phyloP scores from a whole-genome alignment of 2,329 filamentous ascomycete species.

The Diplodia seriata region DNA sequence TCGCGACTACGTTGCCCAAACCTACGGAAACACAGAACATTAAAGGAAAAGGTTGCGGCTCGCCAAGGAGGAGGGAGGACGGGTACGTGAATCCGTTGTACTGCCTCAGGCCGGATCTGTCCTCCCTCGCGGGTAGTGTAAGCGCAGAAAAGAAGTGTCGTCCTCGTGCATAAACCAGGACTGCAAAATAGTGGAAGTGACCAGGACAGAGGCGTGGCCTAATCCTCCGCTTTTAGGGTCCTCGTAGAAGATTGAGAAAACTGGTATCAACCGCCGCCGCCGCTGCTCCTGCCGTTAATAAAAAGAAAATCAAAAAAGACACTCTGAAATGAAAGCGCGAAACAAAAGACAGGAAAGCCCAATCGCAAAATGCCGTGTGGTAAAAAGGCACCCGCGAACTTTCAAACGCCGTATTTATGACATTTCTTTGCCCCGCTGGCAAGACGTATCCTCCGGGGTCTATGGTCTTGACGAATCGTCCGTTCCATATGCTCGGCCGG shows the following conservation, averaged over 20 bases:
- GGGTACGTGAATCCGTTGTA: conserved; percentile 25
- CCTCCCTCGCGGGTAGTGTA: conserved; percentile 25
- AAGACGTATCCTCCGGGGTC: conserved; percentile 30
- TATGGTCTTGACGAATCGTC: conserved; percentile 28
- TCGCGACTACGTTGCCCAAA: conserved; percentile 30
- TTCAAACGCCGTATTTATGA: conserved; percentile 34
- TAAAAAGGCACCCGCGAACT: conserved; percentile 29
- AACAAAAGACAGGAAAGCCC: conserved; percentile 16
- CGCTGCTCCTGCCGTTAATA: conserved; percentile 27
- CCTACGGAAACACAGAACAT: conserved; percentile 29
- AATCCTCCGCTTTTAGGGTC: conserved; percentile 28
- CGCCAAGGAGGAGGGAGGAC: conserved; percentile 16
- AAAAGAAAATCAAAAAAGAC: conserved; percentile 8
- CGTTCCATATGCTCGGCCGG: conserved; percentile 25
- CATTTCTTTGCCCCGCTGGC: conserved; percentile 20
- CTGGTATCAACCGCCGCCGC: conserved; percentile 32
- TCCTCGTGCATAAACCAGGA: conserved; percentile 32
- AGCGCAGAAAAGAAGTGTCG: conserved; percentile 29
- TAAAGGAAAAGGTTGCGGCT: conserved; percentile 31
- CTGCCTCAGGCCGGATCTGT: conserved; percentile 25
- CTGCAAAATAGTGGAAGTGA: conserved; percentile 28
- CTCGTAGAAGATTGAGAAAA: conserved; percentile 27
- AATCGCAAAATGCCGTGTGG: conserved; percentile 26
- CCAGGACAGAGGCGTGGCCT: conserved; percentile 31
- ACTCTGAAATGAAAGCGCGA: conserved; percentile 26